Percentiles rank a stretch among this genome's conserved stretches.
Evolutionary conservation across 148 eudicot species (phyloP).

Genomic region (Linanthus parryae): DNA sequence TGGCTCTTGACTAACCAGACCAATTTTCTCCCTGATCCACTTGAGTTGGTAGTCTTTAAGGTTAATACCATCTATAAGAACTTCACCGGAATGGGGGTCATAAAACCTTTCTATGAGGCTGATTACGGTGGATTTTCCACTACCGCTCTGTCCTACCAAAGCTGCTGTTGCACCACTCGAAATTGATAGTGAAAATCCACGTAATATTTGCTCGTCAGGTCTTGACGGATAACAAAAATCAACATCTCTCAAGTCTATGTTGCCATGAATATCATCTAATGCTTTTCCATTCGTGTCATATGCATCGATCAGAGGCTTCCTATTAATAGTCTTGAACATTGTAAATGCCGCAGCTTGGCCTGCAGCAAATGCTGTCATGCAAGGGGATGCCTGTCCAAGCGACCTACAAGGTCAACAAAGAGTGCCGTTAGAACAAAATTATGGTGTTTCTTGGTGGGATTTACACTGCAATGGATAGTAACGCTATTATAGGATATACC

Average conservation of each 20-base stretch:
- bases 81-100: neutral
- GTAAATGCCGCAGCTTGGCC: conserved; percentile 66
- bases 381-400: conserved; percentile 52
- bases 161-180: neutral
- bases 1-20: neutral
- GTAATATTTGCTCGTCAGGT: neutral
- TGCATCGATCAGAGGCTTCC: conserved; percentile 55
- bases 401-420: no score
- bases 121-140: neutral
- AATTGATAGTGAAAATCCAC: neutral
- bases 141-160: neutral
- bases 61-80: neutral
- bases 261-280: conserved; percentile 6
- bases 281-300: conserved; percentile 44
- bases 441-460: no score
- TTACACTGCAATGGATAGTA: no score
- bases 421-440: no score
- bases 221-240: neutral
- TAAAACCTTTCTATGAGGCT: neutral
- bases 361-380: conserved; percentile 48
- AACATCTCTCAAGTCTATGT: neutral
- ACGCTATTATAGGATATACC: no score
- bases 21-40: neutral
- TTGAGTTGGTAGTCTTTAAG: neutral
- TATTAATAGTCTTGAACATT: conserved; percentile 60